These are phyloP conservation scores for Solanum tarijense DNA, from an alignment of 257 asterid species.

Conservation along the genomic window DNA sequence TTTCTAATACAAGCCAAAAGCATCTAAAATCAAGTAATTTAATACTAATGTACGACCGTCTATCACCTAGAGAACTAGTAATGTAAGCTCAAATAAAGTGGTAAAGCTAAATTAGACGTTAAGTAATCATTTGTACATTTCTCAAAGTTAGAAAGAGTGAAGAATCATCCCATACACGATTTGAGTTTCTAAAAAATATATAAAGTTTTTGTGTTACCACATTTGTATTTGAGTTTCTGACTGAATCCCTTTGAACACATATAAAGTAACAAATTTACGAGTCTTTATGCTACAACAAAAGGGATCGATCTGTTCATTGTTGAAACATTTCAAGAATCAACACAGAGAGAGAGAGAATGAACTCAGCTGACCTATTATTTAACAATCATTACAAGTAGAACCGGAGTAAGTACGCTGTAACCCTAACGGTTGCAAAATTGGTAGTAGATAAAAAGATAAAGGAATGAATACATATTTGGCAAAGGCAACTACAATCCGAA, in stretches of 20 bases:
- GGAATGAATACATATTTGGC: constrained; percentile 1
- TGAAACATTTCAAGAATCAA: not conserved
- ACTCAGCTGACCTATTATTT: not conserved
- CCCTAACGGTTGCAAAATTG: not conserved
- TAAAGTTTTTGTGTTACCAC: not conserved
- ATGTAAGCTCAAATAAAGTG: not conserved
- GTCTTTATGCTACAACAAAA: not conserved
- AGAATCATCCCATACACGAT: not conserved
- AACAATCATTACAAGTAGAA: not conserved
- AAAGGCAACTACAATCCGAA: not conserved
- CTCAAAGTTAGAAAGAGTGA: not conserved
- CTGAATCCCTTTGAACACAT: not conserved
- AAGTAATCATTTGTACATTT: not conserved
- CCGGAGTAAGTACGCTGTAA: not conserved
- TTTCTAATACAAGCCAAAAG: not conserved
- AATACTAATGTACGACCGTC: not conserved
- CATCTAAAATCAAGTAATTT: not conserved
- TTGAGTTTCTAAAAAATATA: not conserved
- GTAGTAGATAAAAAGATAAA: not conserved
- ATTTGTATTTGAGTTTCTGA: not conserved
- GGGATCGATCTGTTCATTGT: not conserved
- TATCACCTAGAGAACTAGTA: not conserved
- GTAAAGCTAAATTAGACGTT: not conserved
- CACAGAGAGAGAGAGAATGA: not conserved
- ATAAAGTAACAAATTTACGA: not conserved